Base-by-base conservation (phyloP, 768 basidiomycete species). In the Termitomyces sp. region DNA sequence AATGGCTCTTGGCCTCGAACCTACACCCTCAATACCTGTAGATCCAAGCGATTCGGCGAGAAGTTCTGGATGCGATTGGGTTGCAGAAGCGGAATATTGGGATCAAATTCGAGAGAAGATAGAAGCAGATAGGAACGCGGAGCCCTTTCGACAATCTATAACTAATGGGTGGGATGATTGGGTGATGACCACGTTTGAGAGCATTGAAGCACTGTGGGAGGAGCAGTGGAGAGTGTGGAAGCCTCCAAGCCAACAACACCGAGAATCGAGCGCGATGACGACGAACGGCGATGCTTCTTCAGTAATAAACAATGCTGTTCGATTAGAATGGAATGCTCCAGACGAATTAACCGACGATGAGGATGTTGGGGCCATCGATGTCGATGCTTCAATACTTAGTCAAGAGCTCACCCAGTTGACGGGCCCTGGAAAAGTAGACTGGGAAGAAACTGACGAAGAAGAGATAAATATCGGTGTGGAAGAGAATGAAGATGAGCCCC, bases 101-200 rank as follows among this genome's bases (percentile, higher is more conserved):
- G 85, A 84, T 18, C 85, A 85, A 62, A 71, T 99, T 48, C 71
- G 74, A 35, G 71, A 75, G 39, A 76, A 86, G 39, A 84, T 95
- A 52, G 76, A 81, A 65, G 60, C 81, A 77, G 70, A 71, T 64
- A 40, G 53, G 5, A 55, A 64, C 27, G 69, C 44, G 31, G 56
- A 61, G 16, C 41, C 46, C 31, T 41, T 46, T 38, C 47, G 49
- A 7, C 53, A 48, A 22, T 41, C 53, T 56, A 27, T 61, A 58
- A 27, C 64, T 15, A 51, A 66, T 49, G 65, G 69, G 16, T 94
- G 91, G 91, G 85, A 88, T 62, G 73, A 73, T 57, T 86, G 81
- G 78, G 82, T 91, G 27, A 88, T 91, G 85, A 89, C 93, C 7
- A 83, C 89, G 0, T 98, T 97, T 63, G 88, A 97, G 70, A 95